A percentile compares a stretch with the other conserved stretches of the same genome.
These are phyloP conservation scores for Emergomyces orientalis DNA, from an alignment of 2,329 filamentous ascomycete species.

Conservation along the genomic window DNA sequence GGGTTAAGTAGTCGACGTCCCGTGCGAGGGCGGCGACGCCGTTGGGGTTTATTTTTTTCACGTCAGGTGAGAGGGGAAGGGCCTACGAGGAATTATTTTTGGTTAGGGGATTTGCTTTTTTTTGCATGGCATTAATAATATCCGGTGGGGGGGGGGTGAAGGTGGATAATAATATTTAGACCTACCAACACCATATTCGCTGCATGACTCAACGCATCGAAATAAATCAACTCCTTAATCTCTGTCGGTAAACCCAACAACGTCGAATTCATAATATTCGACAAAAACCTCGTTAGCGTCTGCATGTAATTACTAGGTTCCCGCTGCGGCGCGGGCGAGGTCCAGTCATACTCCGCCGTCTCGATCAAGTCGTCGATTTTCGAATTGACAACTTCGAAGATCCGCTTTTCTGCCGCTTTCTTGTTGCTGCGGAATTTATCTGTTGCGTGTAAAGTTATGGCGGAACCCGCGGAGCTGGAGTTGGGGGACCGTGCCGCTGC, in stretches of 20 bases:
- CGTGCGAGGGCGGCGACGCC: conserved; percentile 71
- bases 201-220: conserved; percentile 87
- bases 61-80: conserved; percentile 66
- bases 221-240: conserved; percentile 97
- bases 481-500: conserved; percentile 75
- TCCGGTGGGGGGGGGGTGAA: background rate
- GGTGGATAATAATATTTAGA: no score
- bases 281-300: conserved; percentile 82
- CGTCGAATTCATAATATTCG: conserved; percentile 94
- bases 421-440: conserved; percentile 81
- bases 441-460: conserved; percentile 67
- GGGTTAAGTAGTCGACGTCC: conserved; percentile 73
- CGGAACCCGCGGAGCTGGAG: conserved; percentile 61
- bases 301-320: conserved; percentile 93
- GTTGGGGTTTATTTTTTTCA: conserved; percentile 79
- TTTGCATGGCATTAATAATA: no score
- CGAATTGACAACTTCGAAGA: conserved; percentile 96
- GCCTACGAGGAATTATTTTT: conserved; percentile 37
- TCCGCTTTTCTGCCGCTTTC: conserved; percentile 92
- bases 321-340: conserved; percentile 50
- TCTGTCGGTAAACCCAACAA: conserved; percentile 85
- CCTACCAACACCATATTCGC: conserved; percentile 71
- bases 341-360: conserved; percentile 94
- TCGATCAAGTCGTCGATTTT: conserved; percentile 98
- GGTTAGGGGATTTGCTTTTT: no score